Conservation (phyloP, 1,284 basidiomycete genomes). For the Malassezia vespertilionis region DNA sequence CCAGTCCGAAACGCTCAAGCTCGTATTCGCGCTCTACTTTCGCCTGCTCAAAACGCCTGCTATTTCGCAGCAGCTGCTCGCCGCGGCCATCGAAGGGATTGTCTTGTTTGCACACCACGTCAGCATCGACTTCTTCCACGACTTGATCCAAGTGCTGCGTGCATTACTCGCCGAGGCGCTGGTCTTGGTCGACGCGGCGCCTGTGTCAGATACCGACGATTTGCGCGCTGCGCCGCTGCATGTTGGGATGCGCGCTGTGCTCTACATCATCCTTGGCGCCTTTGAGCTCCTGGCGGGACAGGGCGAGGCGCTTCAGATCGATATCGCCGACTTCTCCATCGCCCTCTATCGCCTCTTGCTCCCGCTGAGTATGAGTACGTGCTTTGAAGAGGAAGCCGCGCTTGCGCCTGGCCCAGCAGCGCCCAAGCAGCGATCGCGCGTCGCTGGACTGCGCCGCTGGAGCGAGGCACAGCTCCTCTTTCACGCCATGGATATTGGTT, state of each 20-base stretch:
- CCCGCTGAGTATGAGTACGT: constrained; percentile 51
- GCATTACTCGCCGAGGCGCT: constrained; percentile 56
- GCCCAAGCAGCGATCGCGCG: constrained; percentile 9
- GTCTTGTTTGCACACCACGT: constrained; percentile 88
- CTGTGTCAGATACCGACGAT: constrained; percentile 7
- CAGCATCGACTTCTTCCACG: constrained; percentile 97
- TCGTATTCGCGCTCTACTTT: constrained; percentile 95
- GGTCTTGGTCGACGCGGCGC: constrained; percentile 3
- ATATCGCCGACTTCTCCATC: constrained; percentile 76
- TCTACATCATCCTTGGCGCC: constrained; percentile 83
- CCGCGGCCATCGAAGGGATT: constrained; percentile 80
- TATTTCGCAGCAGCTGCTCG: constrained; percentile 67
- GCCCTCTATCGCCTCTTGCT: constrained; percentile 59
- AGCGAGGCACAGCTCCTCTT: constrained; percentile 61
- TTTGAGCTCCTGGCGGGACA: constrained; percentile 93
- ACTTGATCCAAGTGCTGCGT: constrained; percentile 77
- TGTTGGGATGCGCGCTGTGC: constrained; percentile 54
- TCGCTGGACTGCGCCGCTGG: constrained; percentile 20
- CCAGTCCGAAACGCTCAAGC: constrained; percentile 94
- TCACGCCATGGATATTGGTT: constrained; percentile 66
- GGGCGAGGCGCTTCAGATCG: constrained; percentile 94
- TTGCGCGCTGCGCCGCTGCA: constrained; percentile 12
- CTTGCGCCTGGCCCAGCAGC: not conserved
- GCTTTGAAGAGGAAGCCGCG: constrained; percentile 49
- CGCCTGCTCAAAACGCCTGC: constrained; percentile 75